Evolutionary conservation across 495 filamentous ascomycete genomes (phyloP), one percentile per base, ranked within the genome.

Genomic region (Rhizodiscina lignyota): DNA sequence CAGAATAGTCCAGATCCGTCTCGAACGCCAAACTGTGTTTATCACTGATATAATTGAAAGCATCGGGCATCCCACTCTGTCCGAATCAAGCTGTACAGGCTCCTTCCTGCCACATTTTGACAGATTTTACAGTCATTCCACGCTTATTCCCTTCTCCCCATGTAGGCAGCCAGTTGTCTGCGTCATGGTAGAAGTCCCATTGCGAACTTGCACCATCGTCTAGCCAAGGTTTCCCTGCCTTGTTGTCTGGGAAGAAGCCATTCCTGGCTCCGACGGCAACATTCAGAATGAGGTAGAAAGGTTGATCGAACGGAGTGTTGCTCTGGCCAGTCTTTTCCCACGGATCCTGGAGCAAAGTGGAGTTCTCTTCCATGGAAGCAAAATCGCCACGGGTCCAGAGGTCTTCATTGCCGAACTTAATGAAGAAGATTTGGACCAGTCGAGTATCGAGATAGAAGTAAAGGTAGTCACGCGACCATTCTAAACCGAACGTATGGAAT

Each of bases 371-470:
- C 2, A 24, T 18, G 10, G 21, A 27, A 16, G 18, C 23, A 26
- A 48, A 48, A 13, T 41, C 13, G 6, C 44, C 44, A 15, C 33
- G 38, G 11, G 40, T 11, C 43, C 44, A 48, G 17, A 48, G 21
- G 4, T 15, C 34, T 19, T 40, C 16, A 5, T 30, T 26, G 13
- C 21, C 31, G 22, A 48, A 48, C 15, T 45, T 39, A 23, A 41
- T 26, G 22, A 39, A 40, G 37, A 44, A 42, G 18, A 45, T 32
- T 24, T 49, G 43, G 11, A 42, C 28, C 8, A 48, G 39, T 3
- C 44, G 38, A 12, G 19, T 38, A 30, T 48, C 44, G 13, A 48
- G 32, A 31, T 48, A 48, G 19, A 31, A 44, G 42, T 44, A 48
- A 2, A 48, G n/a, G 24, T 48, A 48, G 8, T 45, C 28, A 8